Evolutionary conservation across 2,329 filamentous ascomycete species (phyloP).

Genomic region (Exophiala sp.): DNA sequence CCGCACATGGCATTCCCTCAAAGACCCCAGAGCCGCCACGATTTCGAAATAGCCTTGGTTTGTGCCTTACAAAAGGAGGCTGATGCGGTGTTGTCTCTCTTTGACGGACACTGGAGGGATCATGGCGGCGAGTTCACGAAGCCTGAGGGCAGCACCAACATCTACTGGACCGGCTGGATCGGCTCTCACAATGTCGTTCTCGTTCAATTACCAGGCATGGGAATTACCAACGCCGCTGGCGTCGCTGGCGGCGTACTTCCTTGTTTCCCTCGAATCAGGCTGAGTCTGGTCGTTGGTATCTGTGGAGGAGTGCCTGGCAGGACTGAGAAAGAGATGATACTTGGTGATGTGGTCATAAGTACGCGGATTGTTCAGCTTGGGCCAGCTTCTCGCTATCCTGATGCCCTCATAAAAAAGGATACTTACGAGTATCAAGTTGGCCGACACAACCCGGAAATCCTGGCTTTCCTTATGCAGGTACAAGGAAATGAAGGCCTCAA

Average conservation of each 20-base stretch:
- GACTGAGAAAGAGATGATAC: neutral
- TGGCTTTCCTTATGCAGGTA: conserved; percentile 22
- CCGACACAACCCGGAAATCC: conserved; percentile 24
- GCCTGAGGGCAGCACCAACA: conserved; percentile 18
- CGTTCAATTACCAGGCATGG: conserved; percentile 22
- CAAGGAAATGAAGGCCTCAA: neutral
- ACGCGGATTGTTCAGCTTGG: conserved; percentile 18
- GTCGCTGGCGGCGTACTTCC: conserved; percentile 11
- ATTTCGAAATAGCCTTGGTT: conserved; percentile 33
- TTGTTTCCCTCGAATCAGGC: conserved; percentile 11
- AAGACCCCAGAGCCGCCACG: too few species aligned
- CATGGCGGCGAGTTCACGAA: conserved; percentile 22
- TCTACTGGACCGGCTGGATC: conserved; percentile 23
- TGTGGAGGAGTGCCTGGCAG: conserved; percentile 40
- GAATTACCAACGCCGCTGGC: conserved; percentile 22
- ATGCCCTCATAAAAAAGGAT: conserved; percentile 25
- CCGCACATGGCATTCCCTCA: too few species aligned
- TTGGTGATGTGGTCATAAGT: conserved; percentile 8
- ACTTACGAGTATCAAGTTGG: conserved; percentile 20
- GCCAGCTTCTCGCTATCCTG: conserved; percentile 28
- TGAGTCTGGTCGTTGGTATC: conserved; percentile 39
- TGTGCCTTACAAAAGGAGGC: conserved; percentile 32
- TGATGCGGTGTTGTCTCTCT: conserved; percentile 26
- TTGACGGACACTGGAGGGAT: conserved; percentile 30
- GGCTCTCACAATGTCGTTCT: conserved; percentile 24